Percentiles rank a stretch among this genome's conserved stretches.
phyloP scores from a whole-genome alignment of 1,284 basidiomycete genomes.

The Pascua guehoae region DNA sequence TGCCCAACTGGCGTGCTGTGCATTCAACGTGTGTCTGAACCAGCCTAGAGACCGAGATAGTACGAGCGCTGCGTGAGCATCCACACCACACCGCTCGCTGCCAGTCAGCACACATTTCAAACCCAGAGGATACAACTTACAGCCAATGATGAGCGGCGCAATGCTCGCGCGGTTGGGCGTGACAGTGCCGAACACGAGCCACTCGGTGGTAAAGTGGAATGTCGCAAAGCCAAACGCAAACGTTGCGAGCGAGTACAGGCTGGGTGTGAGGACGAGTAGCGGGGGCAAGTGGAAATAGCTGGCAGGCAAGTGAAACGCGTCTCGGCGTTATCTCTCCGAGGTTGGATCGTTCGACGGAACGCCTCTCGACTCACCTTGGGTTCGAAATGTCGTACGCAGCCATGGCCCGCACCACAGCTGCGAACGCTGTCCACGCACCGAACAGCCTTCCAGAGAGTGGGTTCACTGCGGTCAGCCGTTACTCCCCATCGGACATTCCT shows the following conservation, averaged over 20 bases:
- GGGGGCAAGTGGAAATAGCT: background rate
- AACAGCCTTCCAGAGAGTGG: conserved; percentile 80
- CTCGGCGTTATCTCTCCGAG: background rate
- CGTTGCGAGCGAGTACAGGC: conserved; percentile 85
- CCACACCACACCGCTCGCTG: conserved; percentile 32
- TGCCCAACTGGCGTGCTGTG: too few species aligned
- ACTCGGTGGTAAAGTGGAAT: conserved; percentile 80
- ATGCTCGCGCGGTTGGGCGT: conserved; percentile 63
- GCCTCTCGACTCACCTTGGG: conserved; percentile 60
- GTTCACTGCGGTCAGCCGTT: conserved; percentile 60
- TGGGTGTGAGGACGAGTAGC: conserved; percentile 41
- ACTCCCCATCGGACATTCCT: background rate
- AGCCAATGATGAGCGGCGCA: conserved; percentile 78
- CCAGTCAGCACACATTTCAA: conserved; percentile 1
- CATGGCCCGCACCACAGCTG: conserved; percentile 73
- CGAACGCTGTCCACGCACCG: conserved; percentile 79
- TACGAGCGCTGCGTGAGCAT: conserved; percentile 29
- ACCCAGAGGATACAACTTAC: conserved; percentile 56
- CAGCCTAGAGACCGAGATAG: conserved; percentile 19
- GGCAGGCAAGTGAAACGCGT: background rate
- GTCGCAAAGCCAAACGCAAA: conserved; percentile 86
- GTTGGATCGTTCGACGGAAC: background rate
- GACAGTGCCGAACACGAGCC: conserved; percentile 76
- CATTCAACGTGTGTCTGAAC: background rate
- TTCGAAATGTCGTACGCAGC: conserved; percentile 81